Base-by-base conservation (phyloP, 441 rosid species). In the Sinapis alba region DNA sequence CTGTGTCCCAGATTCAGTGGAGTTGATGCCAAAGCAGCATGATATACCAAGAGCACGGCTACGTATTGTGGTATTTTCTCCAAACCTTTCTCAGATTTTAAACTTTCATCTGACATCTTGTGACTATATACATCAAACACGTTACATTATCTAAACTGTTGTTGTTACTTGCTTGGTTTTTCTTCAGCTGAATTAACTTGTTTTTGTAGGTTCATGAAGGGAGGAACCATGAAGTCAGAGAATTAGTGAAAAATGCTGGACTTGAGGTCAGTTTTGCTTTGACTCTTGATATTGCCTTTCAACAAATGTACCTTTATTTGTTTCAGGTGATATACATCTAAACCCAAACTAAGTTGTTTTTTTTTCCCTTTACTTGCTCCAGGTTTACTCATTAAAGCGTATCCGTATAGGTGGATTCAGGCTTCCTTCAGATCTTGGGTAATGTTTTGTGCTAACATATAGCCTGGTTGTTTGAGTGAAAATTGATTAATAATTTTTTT, bases 391-490 rank as follows among this genome's bases (percentile, higher is more conserved):
- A 15, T 78, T 92, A 62, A 94, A 94, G 83, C 90, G 94, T 62
- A 71, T 90, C 15, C 85, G 92, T 32, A 90, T 94, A 11, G 98
- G 98, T 72, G 92, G 97, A 72, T 92, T 84, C 84, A 87, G 94
- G 75, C 96, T 94, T 76, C 94, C 98, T 58, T 64, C 97, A 74
- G 94, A 89, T 82, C 93, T 95, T 41, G 91, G 97, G 99, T 95
- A 86, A 78, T 57, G 63, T 15, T 74, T 53, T 67, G 15, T 36
- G 26, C 30, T 67, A 24, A 30, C 68, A 18, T 54, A 11, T 20
- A 54, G 21, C 58, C 34, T 61, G 28, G 18, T 53, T 36, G 16
- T 28, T 72, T 53, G 13, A 30, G 50, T 23, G 54, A 19, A 53
- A 57, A 3, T 28, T 12, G 15, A 1, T 30, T 4, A 24, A 41